These are phyloP conservation scores for Bifiguratus adelaidae DNA, from an alignment of 192 early-diverging fungal species.

Conservation along the genomic window DNA sequence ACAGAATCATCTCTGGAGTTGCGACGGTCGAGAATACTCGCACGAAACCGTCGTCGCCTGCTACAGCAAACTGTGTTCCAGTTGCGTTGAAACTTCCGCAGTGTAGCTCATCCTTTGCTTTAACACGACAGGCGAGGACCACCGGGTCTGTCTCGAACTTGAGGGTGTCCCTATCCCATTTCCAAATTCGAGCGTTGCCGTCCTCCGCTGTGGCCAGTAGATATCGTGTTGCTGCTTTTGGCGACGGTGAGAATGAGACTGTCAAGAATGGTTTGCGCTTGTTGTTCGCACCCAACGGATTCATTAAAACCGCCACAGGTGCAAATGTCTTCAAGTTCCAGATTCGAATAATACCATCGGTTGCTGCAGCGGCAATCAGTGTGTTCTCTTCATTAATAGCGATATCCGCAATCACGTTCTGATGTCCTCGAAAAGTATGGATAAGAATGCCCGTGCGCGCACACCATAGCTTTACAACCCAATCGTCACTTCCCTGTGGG, in stretches of 20 bases:
- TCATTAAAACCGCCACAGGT: constrained; percentile 48
- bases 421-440: constrained; percentile 74
- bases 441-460: constrained; percentile 66
- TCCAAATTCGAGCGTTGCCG: constrained; percentile 62
- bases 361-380: constrained; percentile 63
- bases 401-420: constrained; percentile 64
- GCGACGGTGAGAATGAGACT: constrained; percentile 70
- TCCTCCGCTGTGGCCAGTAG: constrained; percentile 63
- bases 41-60: constrained; percentile 65
- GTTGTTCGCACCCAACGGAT: neutral
- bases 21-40: constrained; percentile 67
- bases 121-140: constrained; percentile 36
- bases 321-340: constrained; percentile 66
- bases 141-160: constrained; percentile 43
- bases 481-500: constrained; percentile 71
- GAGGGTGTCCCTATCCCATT: constrained; percentile 47
- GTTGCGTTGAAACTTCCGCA: constrained; percentile 67
- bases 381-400: constrained; percentile 70
- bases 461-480: constrained; percentile 78
- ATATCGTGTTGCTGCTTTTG: constrained; percentile 50
- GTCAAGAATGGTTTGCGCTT: constrained; percentile 46
- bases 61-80: constrained; percentile 69
- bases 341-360: constrained; percentile 64
- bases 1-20: constrained; percentile 1
- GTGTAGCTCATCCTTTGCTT: constrained; percentile 33